Percentiles rank a stretch among this genome's conserved stretches.
These are phyloP conservation scores for Annulohypoxylon bovei DNA, from an alignment of 495 filamentous ascomycete genomes.

Conservation along the genomic window DNA sequence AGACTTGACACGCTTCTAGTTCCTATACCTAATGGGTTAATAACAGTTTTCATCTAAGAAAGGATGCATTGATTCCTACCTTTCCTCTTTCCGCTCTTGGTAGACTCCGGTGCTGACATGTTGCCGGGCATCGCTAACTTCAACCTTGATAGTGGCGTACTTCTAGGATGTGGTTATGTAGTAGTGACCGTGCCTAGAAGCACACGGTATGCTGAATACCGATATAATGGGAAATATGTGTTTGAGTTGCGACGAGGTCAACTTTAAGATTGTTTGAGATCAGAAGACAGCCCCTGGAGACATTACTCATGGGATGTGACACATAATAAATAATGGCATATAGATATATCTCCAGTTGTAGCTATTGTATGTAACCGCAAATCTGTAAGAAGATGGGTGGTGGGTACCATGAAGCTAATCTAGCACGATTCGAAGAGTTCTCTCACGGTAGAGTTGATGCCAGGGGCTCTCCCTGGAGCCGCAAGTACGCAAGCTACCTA, in stretches of 20 bases:
- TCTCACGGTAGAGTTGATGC: neutral
- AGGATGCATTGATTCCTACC: conserved; percentile 31
- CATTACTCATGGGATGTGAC: neutral
- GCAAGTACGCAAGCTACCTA: neutral
- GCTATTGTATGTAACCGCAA: neutral
- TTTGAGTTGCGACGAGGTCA: neutral
- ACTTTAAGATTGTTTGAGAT: neutral
- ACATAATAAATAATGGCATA: conserved; percentile 2
- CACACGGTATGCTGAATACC: neutral
- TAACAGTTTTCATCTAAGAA: neutral
- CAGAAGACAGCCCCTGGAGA: neutral
- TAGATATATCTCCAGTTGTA: neutral
- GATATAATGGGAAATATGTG: neutral
- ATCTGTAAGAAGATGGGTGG: neutral
- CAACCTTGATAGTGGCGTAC: neutral
- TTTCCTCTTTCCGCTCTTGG: conserved; percentile 50
- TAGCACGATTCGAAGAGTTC: conserved; percentile 5
- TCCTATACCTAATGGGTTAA: conserved; percentile 49
- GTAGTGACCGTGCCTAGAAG: neutral
- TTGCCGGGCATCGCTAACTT: conserved; percentile 13
- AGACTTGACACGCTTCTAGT: conserved; percentile 76
- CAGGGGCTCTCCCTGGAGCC: neutral
- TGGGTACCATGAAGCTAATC: conserved; percentile 2
- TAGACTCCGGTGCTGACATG: conserved; percentile 35
- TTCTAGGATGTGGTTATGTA: neutral